Conservation (phyloP, 2,329 filamentous ascomycete genomes). For the Cladosporium sp. region DNA sequence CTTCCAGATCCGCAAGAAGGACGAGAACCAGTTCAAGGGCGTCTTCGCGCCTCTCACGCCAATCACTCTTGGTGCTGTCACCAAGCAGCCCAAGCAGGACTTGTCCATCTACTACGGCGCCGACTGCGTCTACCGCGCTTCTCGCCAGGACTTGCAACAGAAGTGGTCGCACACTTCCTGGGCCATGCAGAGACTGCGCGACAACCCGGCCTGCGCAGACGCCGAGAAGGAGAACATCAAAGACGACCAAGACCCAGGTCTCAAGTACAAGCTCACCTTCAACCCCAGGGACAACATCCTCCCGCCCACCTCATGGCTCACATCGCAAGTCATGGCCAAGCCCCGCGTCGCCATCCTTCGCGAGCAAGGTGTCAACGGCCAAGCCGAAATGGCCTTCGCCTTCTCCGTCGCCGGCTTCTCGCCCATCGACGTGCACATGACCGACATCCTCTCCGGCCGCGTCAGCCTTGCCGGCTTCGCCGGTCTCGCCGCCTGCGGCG, state of each 20-base stretch:
- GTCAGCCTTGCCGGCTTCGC: constrained; percentile 78
- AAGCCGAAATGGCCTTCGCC: constrained; percentile 97
- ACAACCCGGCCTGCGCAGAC: constrained; percentile 84
- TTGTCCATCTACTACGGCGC: constrained; percentile 71
- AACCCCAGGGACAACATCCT: constrained; percentile 73
- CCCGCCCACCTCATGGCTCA: constrained; percentile 62
- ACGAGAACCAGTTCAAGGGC: constrained; percentile 80
- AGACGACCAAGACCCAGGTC: constrained; percentile 73
- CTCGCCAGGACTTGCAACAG: constrained; percentile 72
- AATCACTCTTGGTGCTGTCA: constrained; percentile 76
- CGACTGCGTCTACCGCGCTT: constrained; percentile 63
- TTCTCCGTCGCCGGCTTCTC: constrained; percentile 90
- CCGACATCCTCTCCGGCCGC: constrained; percentile 74
- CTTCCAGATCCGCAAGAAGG: constrained; percentile 84
- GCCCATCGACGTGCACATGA: constrained; percentile 94
- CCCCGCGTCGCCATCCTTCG: constrained; percentile 86
- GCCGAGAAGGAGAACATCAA: constrained; percentile 72
- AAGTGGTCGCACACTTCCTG: constrained; percentile 87
- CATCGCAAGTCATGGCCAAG: constrained; percentile 56
- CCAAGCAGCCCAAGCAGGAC: constrained; percentile 65
- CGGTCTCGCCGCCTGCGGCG: constrained; percentile 90
- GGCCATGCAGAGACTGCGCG: constrained; percentile 84
- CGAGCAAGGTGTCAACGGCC: constrained; percentile 92
- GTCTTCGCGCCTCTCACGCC: constrained; percentile 84
- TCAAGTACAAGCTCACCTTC: constrained; percentile 79